phyloP scores from a whole-genome alignment of 352 stramenopile species.

The Pythium rishiriense region DNA sequence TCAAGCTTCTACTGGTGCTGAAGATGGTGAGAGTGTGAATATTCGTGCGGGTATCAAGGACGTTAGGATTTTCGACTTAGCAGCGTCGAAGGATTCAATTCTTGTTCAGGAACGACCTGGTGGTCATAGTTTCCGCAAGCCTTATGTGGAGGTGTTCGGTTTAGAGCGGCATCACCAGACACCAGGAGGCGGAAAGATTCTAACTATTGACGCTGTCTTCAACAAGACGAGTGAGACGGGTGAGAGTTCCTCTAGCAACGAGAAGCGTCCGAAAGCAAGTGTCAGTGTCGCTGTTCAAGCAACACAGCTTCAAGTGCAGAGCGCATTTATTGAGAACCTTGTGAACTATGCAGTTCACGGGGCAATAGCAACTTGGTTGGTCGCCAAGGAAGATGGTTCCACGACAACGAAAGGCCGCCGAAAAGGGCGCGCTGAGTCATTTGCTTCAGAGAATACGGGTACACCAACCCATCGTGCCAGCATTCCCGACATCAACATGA shows the following conservation, averaged over 20 bases:
- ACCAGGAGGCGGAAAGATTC: conserved; percentile 27
- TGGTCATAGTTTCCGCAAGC: conserved; percentile 22
- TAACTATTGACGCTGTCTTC: conserved; percentile 50
- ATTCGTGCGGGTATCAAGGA: conserved; percentile 57
- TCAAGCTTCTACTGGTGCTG: conserved; percentile 7
- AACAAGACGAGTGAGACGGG: conserved; percentile 15
- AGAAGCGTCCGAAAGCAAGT: conserved; percentile 32
- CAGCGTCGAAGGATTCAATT: conserved; percentile 29
- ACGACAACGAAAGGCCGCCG: conserved; percentile 4
- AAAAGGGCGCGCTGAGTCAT: conserved; percentile 23
- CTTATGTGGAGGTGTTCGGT: conserved; percentile 58
- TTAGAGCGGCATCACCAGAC: conserved; percentile 30
- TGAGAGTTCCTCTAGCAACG: not conserved
- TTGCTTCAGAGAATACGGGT: conserved; percentile 12
- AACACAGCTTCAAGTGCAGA: conserved; percentile 52
- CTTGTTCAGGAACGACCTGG: conserved; percentile 2
- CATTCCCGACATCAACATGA: not conserved
- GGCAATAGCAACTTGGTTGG: conserved; percentile 44
- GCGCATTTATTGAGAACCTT: conserved; percentile 62
- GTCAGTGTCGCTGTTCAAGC: conserved; percentile 50
- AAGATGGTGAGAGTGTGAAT: conserved; percentile 30
- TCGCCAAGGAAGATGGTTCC: conserved; percentile 23
- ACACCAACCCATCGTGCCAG: conserved; percentile 1
- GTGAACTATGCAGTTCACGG: conserved; percentile 61
- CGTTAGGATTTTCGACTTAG: conserved; percentile 74